Base-by-base conservation (phyloP, 225 moss, liverwort and hornwort species). In the Marchantia polymorpha region DNA sequence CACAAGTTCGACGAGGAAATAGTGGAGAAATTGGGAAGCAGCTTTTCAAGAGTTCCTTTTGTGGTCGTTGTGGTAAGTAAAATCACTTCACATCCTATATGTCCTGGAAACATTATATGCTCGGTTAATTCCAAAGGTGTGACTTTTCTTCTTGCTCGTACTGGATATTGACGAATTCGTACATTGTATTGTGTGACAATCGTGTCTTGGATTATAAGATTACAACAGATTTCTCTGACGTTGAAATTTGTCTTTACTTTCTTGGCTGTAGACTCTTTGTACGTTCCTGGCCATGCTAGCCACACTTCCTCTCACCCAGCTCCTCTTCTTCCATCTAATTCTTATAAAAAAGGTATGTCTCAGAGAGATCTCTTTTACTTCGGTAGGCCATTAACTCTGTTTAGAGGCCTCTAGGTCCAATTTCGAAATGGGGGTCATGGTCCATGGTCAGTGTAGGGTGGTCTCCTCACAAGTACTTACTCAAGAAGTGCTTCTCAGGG, bases 271-370 rank as follows among this genome's bases (percentile, higher is more conserved):
- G 95, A 53, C 84, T 30, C 73, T 85, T 19, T 86, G 92, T 73
- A 91, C 86, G 8, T 81, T 89, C 60, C 90, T 96, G 60, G 90
- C 92, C 67, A 77, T 96, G 84, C 76, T 93, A 83, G 91, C 95
- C 49, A 96, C 95, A 65, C 88, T 93, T 19, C 95, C 95, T 64
- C 85, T 96, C 8, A 92, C 91, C 29, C 95, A 96, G 81, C 90
- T 96, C 12, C 91, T 96, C 65, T 96, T 87, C 78, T 96, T 96
- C 81, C 95, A 96, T 82, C 87, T 93, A 3, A 92, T 96, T 65
- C 89, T 95, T 46, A 89, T 95, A 59, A 92, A 91, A 78, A 95
- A 95, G 93, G 95, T 95, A 78, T 10, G 29, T 69, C 61, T 20
- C 17, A 15, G 2, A 54, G 23, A 26, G 26, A 50, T 27, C 22